A percentile compares a stretch with the other conserved stretches of the same genome.
Conservation (phyloP, 768 basidiomycete species). For the Boletus tylopilopsis region DNA sequence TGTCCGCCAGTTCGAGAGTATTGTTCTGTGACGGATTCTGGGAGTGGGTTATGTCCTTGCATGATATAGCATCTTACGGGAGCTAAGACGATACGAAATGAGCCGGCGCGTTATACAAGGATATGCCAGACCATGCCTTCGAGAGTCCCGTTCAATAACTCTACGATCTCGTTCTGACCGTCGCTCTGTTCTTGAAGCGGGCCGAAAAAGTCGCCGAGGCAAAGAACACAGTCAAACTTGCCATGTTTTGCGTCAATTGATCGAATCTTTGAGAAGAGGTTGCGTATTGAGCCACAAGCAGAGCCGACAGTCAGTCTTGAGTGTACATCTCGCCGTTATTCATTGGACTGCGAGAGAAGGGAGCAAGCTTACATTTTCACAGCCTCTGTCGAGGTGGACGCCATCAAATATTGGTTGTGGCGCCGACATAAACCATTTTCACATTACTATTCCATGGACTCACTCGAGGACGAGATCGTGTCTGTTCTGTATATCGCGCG, state of each 20-base stretch:
- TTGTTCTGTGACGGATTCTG: constrained; percentile 67
- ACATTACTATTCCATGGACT: constrained; percentile 41
- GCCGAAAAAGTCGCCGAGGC: constrained; percentile 85
- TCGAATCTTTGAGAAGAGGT: constrained; percentile 78
- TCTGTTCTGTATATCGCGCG: constrained; percentile 87
- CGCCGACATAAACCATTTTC: constrained; percentile 24
- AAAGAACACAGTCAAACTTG: constrained; percentile 82
- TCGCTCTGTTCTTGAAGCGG: constrained; percentile 35
- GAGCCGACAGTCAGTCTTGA: constrained; percentile 76
- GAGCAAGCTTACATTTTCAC: constrained; percentile 32
- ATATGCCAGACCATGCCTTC: constrained; percentile 50
- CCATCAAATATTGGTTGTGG: constrained; percentile 13
- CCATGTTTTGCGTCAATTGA: constrained; percentile 89
- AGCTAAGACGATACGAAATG: constrained; percentile 42
- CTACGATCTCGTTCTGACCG: constrained; percentile 48
- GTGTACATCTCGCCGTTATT: not conserved
- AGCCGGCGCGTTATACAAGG: not conserved
- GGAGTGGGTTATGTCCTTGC: constrained; percentile 78
- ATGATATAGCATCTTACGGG: constrained; percentile 92
- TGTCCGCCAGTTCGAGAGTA: constrained; percentile 76
- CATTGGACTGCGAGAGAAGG: not conserved
- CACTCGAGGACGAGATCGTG: constrained; percentile 75
- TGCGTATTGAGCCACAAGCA: constrained; percentile 65
- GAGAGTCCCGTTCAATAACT: constrained; percentile 63
- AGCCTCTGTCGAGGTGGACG: constrained; percentile 16